Evolutionary conservation across 2,329 filamentous ascomycete species (phyloP).

Genomic region (Diplocarpon rosae): DNA sequence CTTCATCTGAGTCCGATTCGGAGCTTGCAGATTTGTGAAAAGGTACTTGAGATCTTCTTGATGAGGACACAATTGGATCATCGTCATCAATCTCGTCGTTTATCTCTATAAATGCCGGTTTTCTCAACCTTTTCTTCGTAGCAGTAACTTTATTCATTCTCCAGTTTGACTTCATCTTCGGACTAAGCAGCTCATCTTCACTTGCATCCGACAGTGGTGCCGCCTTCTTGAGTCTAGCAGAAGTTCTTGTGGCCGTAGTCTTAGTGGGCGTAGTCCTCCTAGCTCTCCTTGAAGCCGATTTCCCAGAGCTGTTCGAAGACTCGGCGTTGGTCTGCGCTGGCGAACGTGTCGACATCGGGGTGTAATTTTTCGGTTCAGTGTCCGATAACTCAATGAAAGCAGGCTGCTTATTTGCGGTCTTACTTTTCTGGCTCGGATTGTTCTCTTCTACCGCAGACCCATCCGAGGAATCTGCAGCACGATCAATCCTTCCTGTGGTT

Average conservation of each 20-base stretch:
- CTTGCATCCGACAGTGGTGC: background rate
- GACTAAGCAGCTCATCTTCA: constrained; percentile 1
- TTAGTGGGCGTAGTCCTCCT: background rate
- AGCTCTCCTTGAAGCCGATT: background rate
- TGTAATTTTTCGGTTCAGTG: background rate
- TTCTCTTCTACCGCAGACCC: too few species aligned
- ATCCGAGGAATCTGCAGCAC: too few species aligned
- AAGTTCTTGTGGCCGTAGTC: too few species aligned
- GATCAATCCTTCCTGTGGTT: background rate
- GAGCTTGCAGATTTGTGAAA: constrained; percentile 1
- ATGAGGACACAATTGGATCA: constrained; percentile 8
- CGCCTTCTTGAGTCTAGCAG: background rate
- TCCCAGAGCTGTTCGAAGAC: background rate
- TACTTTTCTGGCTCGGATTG: too few species aligned
- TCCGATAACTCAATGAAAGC: background rate
- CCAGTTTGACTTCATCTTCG: too few species aligned
- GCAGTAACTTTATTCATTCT: background rate
- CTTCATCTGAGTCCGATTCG: constrained; percentile 10
- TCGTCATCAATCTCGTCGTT: constrained; percentile 4
- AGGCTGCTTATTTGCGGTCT: too few species aligned
- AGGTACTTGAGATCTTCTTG: constrained; percentile 7
- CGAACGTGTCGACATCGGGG: background rate
- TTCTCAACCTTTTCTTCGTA: background rate
- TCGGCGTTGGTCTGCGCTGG: too few species aligned
- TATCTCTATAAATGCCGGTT: background rate